Percentiles rank a stretch among this genome's conserved stretches.
These are phyloP conservation scores for Acarospora socialis DNA, from an alignment of 2,329 filamentous ascomycete genomes.

Conservation along the genomic window DNA sequence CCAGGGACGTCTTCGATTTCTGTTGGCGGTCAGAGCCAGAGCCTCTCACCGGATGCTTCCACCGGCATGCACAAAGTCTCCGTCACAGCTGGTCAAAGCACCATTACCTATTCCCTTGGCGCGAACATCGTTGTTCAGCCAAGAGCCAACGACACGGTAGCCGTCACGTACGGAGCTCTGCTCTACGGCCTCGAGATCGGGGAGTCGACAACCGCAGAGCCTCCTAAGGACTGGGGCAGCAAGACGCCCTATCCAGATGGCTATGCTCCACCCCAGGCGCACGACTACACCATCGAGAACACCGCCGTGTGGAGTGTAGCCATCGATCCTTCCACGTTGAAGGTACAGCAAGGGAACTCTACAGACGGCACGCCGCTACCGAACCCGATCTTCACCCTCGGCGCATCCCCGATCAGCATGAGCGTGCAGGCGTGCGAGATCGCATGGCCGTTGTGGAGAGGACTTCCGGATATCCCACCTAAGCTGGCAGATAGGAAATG, in stretches of 20 bases:
- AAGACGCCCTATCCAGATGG: constrained; percentile 5
- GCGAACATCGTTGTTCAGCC: constrained; percentile 21
- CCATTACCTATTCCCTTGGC: constrained; percentile 22
- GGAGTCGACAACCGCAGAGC: constrained; percentile 10
- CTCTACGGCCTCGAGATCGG: constrained; percentile 24
- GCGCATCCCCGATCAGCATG: constrained; percentile 20
- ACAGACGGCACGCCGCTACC: constrained; percentile 5
- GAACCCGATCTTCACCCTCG: constrained; percentile 24
- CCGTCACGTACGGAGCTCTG: constrained; percentile 23
- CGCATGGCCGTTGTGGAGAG: constrained; percentile 21
- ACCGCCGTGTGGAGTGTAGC: constrained; percentile 23
- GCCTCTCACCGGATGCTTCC: constrained; percentile 20
- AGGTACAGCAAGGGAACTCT: constrained; percentile 1
- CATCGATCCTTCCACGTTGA: constrained; percentile 21
- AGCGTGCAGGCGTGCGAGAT: constrained; percentile 22
- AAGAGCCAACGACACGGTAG: constrained; percentile 28
- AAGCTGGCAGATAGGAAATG: constrained; percentile 15
- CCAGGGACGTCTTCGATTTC: constrained; percentile 15
- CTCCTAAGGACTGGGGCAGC: constrained; percentile 12
- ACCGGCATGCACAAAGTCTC: constrained; percentile 26
- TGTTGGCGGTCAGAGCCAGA: constrained; percentile 14
- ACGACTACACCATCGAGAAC: constrained; percentile 20
- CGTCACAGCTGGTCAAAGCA: constrained; percentile 22
- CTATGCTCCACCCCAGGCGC: constrained; percentile 15
- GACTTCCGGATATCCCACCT: constrained; percentile 20